These are phyloP conservation scores for Plectranthus barbatus DNA, from an alignment of 257 asterid genomes.

Conservation along the genomic window DNA sequence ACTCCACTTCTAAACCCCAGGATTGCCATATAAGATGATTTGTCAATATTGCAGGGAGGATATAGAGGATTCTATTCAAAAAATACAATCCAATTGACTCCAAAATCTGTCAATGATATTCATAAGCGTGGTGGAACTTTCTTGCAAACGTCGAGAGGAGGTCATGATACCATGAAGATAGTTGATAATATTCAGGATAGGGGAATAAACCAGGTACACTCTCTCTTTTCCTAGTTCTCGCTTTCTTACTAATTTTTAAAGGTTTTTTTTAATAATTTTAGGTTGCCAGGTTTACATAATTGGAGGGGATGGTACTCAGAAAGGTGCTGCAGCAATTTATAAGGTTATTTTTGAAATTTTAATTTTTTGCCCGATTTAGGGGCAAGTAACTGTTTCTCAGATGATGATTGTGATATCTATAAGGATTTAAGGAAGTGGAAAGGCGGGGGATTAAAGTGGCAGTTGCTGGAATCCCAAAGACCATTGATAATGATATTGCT, in stretches of 20 bases:
- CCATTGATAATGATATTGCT: constrained; percentile 90
- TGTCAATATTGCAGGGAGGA: no score
- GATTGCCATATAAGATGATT: neutral
- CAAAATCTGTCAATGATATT: constrained; percentile 71
- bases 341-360: constrained; percentile 36
- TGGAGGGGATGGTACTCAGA: constrained; percentile 99
- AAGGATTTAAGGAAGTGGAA: constrained; percentile 63
- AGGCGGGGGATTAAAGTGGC: constrained; percentile 79
- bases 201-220: constrained; percentile 81
- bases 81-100: constrained; percentile 70
- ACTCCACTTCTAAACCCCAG: neutral
- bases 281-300: constrained; percentile 79
- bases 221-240: neutral
- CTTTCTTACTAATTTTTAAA: neutral
- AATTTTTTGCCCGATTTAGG: constrained; percentile 7
- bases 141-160: constrained; percentile 94
- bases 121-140: constrained; percentile 96
- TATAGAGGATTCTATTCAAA: constrained; percentile 88
- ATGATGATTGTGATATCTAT: constrained; percentile 9
- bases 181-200: constrained; percentile 94
- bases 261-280: constrained; percentile 7
- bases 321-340: constrained; percentile 85
- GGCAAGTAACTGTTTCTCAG: neutral
- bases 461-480: constrained; percentile 96
- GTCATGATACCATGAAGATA: constrained; percentile 87